Percentiles rank a stretch among this genome's conserved stretches.
Conservation (phyloP, 176 grass and related monocot species). For the Elaeis guineensis region DNA sequence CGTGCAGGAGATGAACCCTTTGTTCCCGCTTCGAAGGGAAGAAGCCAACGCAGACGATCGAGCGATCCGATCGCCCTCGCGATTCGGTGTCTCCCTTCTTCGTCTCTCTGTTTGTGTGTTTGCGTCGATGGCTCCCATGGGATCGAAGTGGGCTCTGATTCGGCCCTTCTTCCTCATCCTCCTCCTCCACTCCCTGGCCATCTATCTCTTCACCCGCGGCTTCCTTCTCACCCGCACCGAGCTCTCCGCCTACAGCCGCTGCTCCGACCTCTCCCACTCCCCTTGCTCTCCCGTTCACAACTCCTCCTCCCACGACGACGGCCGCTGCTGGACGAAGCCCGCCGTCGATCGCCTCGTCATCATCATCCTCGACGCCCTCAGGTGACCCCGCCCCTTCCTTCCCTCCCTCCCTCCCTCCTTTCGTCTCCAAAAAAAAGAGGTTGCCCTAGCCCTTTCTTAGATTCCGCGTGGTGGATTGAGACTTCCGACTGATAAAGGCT, state of each 20-base stretch:
- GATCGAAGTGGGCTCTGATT: too few species aligned
- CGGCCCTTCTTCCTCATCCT: constrained; percentile 43
- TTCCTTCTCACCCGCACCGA: constrained; percentile 94
- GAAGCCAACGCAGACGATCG: too few species aligned
- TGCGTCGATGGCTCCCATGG: too few species aligned
- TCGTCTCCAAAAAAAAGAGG: not conserved
- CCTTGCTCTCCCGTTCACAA: constrained; percentile 2
- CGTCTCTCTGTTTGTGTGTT: too few species aligned
- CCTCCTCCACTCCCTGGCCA: constrained; percentile 30
- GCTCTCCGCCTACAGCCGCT: constrained; percentile 62
- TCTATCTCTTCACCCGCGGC: constrained; percentile 93
- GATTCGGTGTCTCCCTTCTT: too few species aligned
- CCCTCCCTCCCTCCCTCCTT: too few species aligned
- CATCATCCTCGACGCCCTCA: constrained; percentile 75
- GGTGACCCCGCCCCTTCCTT: constrained; percentile 12
- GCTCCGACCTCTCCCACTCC: constrained; percentile 35
- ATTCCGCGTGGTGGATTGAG: too few species aligned
- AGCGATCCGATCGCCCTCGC: too few species aligned
- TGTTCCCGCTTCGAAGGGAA: too few species aligned
- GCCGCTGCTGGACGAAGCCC: constrained; percentile 47
- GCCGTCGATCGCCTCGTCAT: constrained; percentile 63
- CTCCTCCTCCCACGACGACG: not conserved
- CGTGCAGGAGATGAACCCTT: too few species aligned
- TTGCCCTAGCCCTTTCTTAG: too few species aligned
- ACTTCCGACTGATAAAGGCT: too few species aligned